phyloP scores from a whole-genome alignment of 345 rosid genomes.

The Populus deltoides region DNA sequence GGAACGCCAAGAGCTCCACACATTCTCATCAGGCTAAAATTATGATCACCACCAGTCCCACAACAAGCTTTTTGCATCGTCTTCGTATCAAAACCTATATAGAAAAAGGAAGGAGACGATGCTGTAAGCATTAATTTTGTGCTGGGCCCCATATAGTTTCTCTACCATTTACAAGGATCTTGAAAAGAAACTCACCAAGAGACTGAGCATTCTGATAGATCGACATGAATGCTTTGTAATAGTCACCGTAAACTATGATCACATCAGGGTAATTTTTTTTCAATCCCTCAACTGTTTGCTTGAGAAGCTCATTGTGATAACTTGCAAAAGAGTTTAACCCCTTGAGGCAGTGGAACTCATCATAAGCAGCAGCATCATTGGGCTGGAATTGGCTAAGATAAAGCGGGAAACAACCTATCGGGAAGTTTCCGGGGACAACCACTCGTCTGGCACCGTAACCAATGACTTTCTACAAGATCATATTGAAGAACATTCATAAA shows the following conservation, averaged over 20 bases:
- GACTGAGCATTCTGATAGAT: neutral
- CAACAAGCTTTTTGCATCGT: no score
- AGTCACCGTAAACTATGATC: neutral
- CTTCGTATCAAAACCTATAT: no score
- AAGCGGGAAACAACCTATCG: neutral
- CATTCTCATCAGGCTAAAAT: no score
- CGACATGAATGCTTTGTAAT: neutral
- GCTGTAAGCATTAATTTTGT: no score
- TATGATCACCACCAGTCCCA: no score
- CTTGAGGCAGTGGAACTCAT: neutral
- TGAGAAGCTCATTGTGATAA: neutral
- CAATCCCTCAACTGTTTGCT: neutral
- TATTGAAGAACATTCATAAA: neutral
- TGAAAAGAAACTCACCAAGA: slow-evolving; percentile 12
- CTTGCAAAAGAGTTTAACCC: neutral
- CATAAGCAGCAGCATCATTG: neutral
- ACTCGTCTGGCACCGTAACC: neutral
- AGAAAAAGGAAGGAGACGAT: no score
- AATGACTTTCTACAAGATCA: neutral
- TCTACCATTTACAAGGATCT: no score
- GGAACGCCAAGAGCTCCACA: slow-evolving; percentile 21
- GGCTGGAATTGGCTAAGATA: neutral
- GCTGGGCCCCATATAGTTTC: no score
- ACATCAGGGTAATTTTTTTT: neutral
- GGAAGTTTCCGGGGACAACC: slow-evolving; percentile 9